Base-by-base conservation (phyloP, 345 rosid genomes). In the Aquilaria sinensis region DNA sequence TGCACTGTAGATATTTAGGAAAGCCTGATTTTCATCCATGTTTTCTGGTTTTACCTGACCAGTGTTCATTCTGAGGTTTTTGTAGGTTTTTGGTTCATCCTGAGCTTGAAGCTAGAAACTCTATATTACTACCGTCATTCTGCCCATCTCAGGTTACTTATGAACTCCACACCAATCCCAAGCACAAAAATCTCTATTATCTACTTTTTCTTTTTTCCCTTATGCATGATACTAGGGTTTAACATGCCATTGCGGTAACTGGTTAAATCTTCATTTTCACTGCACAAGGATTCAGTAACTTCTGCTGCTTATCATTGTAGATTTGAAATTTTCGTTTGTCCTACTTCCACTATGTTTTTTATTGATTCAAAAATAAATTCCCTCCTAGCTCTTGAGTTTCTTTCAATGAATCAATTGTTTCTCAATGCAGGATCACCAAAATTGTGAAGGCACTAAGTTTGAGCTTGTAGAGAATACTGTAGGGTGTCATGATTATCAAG, bases 401-500 rank as follows among this genome's bases (percentile, higher is more conserved):
- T 45, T 3, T 57, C 37, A 56, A 61, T 53, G 31, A 59, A 37
- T 68, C 53, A 29, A 34, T 41, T 52, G 56, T 65, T 43, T 58
- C 68, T 46, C 52, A 71, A 80, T 65, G 61, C 85, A 93, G 97
- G 76, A 74, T 65, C 71, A 82, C 29, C 82, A 82, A 61, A 72
- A 79, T 64, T 93, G 98, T 68, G 90, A 86, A 82, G 94, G 97
- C 77, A 76, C 79, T 65, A 80, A 68, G 56, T 93, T 93, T 69
- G 85, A 80, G 57, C 77, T 72, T 37, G 65, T 90, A 9, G 95
- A 86, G 31, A 85, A 85, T 67, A 83, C 94, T 58, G 75, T 79
- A 56, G 65, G 79, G 53, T 81, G 90, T 71, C 97, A 90, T 55
- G 98, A 93, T 70, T 93, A 88, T 71, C 97, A 90, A 72, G 97